Base-by-base conservation (phyloP, 306 rosid genomes). In the Prunus fruticosa region DNA sequence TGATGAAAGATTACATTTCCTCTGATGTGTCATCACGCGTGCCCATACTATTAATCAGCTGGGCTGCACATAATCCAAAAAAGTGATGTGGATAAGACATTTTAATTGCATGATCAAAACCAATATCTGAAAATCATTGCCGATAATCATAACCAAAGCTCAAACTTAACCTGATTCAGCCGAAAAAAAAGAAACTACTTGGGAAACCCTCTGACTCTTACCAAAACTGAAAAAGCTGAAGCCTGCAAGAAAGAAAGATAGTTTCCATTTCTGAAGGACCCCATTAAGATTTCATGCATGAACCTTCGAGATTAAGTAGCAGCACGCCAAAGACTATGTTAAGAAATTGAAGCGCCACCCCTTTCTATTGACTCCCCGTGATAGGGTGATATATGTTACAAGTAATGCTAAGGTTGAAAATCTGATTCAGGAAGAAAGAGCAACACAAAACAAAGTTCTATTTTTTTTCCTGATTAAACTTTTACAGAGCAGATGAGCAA, bases 251-350 rank as follows among this genome's bases (percentile, higher is more conserved):
- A 61, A 46, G 8, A 25, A 65, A 22, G 13, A 45, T 41, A 27
- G 14, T 2, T 7, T 15, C 60, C 69, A 32, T 28, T 20, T 30
- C 12, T 23, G 52, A 64, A 69, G 78, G 74, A 49, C 66, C 83
- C 86, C 80, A 34, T 64, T 20, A 54, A 74, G 80, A 82, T 82
- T 49, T 32, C 47, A 64, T 78, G 70, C 86, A 56, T 82, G 86
- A 78, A 78, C 77, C 83, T 82, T 46, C 71, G 51, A 47, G 73
- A 69, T 73, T 73, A 68, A 64, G 69, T 23, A 34, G 54, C 25
- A 25, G 30, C 77, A 73, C 5, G 50, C 28, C 13, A 19, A 27
- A 30, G 15, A 25, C 18, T 60, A n/a, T n/a, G n/a, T n/a, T n/a
- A n/a, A n/a, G n/a, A n/a, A n/a, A n/a, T n/a, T n/a, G n/a, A n/a